Percentiles rank a stretch among this genome's conserved stretches.
phyloP scores from a whole-genome alignment of 164 flowering plant species.

The Cinnamomum micranthum region DNA sequence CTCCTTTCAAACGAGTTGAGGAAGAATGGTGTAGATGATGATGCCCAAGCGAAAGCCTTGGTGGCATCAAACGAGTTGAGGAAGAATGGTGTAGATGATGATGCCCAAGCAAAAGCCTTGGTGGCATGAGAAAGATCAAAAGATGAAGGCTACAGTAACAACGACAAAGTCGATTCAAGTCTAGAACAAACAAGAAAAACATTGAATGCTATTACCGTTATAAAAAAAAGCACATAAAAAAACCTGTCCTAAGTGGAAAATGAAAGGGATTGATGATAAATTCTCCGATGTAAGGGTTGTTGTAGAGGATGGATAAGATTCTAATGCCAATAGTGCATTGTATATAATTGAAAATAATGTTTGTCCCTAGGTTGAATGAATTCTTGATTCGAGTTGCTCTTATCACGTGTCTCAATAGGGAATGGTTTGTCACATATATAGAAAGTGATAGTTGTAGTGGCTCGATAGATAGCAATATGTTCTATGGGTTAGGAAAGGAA shows the following conservation, averaged over 20 bases:
- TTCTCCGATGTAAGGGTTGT: background rate
- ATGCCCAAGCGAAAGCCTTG: background rate
- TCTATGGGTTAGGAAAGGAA: background rate
- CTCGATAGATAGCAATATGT: background rate
- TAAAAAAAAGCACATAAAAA: background rate
- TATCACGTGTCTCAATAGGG: background rate
- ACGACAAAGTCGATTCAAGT: background rate
- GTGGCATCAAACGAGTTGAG: background rate
- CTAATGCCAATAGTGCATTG: background rate
- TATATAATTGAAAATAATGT: background rate
- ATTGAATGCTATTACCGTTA: background rate
- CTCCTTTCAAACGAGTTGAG: background rate
- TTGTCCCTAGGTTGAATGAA: background rate
- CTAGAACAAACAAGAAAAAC: background rate
- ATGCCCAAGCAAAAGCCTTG: background rate
- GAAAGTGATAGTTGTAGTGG: background rate
- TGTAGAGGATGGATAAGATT: background rate
- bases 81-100: background rate
- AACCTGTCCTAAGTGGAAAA: background rate
- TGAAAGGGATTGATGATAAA: background rate
- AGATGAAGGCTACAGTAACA: background rate
- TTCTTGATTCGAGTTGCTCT: background rate
- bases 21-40: background rate
- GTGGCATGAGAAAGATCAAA: background rate
- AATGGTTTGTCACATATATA: background rate